These are phyloP conservation scores for Globisporangium nodosum DNA, from an alignment of 352 stramenopile genomes.

Conservation along the genomic window DNA sequence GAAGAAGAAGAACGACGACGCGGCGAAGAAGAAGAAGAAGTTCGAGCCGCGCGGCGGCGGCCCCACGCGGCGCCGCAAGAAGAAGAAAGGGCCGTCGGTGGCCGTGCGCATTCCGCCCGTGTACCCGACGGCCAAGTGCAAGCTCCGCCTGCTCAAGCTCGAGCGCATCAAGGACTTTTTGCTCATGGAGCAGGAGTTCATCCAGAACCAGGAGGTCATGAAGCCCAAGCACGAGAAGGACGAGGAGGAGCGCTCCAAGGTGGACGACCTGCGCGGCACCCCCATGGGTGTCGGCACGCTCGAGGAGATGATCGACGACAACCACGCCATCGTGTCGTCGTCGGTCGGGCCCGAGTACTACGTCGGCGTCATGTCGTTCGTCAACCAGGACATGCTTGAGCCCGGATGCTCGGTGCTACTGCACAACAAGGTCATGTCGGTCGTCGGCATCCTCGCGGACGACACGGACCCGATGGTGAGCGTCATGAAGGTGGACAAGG, in stretches of 20 bases:
- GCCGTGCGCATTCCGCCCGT: conserved; percentile 89
- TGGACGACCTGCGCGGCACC: conserved; percentile 98
- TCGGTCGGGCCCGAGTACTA: conserved; percentile 99
- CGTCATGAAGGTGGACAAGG: conserved; percentile 99
- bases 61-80: conserved; percentile 85
- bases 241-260: conserved; percentile 98
- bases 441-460: conserved; percentile 98
- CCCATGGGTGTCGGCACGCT: conserved; percentile 98
- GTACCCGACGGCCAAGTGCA: conserved; percentile 98
- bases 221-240: conserved; percentile 99
- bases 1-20: conserved; percentile 89
- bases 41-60: conserved; percentile 84
- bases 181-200: conserved; percentile 99
- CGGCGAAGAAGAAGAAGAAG: conserved; percentile 94
- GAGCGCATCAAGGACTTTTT: conserved; percentile 99
- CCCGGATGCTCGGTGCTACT: conserved; percentile 97
- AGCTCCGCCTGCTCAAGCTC: conserved; percentile 98
- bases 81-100: conserved; percentile 90
- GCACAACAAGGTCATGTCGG: conserved; percentile 99
- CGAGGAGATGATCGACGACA: conserved; percentile 99
- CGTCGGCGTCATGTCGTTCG: conserved; percentile 99
- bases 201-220: conserved; percentile 99
- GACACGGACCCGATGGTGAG: conserved; percentile 99
- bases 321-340: conserved; percentile 99
- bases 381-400: conserved; percentile 99